Evolutionary conservation across 768 basidiomycete genomes (phyloP).

Genomic region (Suillus alpinus): DNA sequence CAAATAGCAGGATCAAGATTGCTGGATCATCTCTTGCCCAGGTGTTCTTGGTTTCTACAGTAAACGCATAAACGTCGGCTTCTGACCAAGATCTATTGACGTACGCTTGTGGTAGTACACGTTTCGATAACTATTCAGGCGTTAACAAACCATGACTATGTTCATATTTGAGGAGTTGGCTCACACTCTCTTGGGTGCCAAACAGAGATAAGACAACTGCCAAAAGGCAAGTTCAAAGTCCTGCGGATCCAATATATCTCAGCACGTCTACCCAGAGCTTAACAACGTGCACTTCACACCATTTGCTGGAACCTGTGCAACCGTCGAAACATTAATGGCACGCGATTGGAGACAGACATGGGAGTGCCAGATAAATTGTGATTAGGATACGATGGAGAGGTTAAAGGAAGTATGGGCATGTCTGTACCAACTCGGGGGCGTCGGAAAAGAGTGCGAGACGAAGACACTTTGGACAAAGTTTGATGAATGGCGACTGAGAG

Average conservation of each 20-base stretch:
- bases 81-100: not conserved
- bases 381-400: conserved; percentile 23
- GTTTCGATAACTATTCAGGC: conserved; percentile 71
- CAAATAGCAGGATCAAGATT: conserved; percentile 82
- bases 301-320: conserved; percentile 84
- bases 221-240: conserved; percentile 97
- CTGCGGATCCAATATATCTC: conserved; percentile 37
- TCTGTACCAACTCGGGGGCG: conserved; percentile 16
- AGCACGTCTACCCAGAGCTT: not conserved
- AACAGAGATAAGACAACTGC: conserved; percentile 92
- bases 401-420: conserved; percentile 34
- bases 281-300: conserved; percentile 42
- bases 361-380: conserved; percentile 15
- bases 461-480: conserved; percentile 13
- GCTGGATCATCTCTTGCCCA: conserved; percentile 99
- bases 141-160: conserved; percentile 13
- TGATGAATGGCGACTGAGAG: not conserved
- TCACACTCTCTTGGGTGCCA: conserved; percentile 90
- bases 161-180: conserved; percentile 17
- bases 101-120: conserved; percentile 97
- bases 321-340: conserved; percentile 79
- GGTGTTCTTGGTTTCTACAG: conserved; percentile 91
- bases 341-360: conserved; percentile 43
- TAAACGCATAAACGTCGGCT: not conserved
- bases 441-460: conserved; percentile 12